phyloP scores from a whole-genome alignment of 345 rosid genomes.

The Salix udensis region DNA sequence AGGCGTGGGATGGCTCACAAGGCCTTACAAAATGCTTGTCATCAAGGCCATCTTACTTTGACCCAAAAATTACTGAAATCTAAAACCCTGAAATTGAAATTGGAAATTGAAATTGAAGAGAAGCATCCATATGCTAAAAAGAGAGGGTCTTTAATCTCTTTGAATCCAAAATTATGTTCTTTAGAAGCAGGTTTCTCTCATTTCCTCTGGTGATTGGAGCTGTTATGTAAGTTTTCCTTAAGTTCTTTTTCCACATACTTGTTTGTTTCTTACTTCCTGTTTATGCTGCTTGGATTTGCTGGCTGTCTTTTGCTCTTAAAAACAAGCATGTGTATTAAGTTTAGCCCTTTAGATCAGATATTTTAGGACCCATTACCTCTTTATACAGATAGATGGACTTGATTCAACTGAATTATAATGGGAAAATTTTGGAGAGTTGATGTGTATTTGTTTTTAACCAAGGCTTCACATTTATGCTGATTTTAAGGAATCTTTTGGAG shows the following conservation, averaged over 20 bases:
- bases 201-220: constrained; percentile 31
- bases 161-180: constrained; percentile 9
- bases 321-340: too few species aligned
- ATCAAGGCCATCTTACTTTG: not conserved
- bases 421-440: not conserved
- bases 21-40: not conserved
- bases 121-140: not conserved
- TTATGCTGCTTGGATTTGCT: not conserved
- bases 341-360: not conserved
- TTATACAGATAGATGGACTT: not conserved
- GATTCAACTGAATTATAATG: not conserved
- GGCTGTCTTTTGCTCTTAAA: too few species aligned
- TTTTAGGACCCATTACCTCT: not conserved
- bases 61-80: not conserved
- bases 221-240: constrained; percentile 17
- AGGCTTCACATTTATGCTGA: not conserved
- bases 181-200: constrained; percentile 24
- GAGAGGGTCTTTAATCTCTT: not conserved
- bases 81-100: not conserved
- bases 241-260: not conserved
- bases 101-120: not conserved
- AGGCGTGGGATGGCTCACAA: not conserved
- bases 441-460: not conserved
- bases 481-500: not conserved
- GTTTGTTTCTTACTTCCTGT: not conserved